These are phyloP conservation scores for Phytopythium helicoides DNA, from an alignment of 352 stramenopile species.

Conservation along the genomic window DNA sequence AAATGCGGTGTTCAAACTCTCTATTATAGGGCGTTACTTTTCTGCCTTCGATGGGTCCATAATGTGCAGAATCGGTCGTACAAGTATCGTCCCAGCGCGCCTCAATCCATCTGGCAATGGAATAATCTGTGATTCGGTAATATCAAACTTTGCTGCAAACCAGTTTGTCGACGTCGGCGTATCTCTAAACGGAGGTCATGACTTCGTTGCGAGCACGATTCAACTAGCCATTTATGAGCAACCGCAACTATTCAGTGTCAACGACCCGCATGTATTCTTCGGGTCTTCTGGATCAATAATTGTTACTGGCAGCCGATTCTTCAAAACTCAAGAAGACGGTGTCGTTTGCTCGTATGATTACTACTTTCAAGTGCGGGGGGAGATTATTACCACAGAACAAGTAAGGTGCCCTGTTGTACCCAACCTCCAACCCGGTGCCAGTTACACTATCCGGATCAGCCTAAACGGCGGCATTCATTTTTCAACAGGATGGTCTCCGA, in stretches of 20 bases:
- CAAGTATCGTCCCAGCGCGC: slow-evolving; percentile 11
- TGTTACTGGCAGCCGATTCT: slow-evolving; percentile 22
- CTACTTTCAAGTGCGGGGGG: slow-evolving; percentile 6
- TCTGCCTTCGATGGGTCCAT: slow-evolving; percentile 19
- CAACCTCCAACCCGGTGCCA: slow-evolving; percentile 3
- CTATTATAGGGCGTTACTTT: slow-evolving; percentile 18
- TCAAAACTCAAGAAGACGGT: neutral
- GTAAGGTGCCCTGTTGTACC: slow-evolving; percentile 19
- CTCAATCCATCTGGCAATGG: slow-evolving; percentile 15
- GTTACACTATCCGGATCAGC: slow-evolving; percentile 26
- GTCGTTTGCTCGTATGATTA: slow-evolving; percentile 16
- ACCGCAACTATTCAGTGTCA: slow-evolving; percentile 15
- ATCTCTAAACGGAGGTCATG: slow-evolving; percentile 35
- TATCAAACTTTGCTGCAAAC: neutral
- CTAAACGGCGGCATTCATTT: slow-evolving; percentile 30
- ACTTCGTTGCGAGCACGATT: slow-evolving; percentile 19
- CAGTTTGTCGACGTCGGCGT: slow-evolving; percentile 18
- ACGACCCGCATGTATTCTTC: slow-evolving; percentile 15
- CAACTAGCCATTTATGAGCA: slow-evolving; percentile 17
- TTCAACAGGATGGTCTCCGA: slow-evolving; percentile 6
- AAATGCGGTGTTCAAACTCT: slow-evolving; percentile 15
- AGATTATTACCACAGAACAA: slow-evolving; percentile 8
- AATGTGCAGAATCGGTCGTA: slow-evolving; percentile 17
- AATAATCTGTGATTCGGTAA: slow-evolving; percentile 10
- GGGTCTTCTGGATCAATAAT: slow-evolving; percentile 12